Evolutionary conservation across 805 yeast genomes (phyloP), one percentile per base, ranked within the genome.

Genomic region (Metschnikowia continentalis): DNA sequence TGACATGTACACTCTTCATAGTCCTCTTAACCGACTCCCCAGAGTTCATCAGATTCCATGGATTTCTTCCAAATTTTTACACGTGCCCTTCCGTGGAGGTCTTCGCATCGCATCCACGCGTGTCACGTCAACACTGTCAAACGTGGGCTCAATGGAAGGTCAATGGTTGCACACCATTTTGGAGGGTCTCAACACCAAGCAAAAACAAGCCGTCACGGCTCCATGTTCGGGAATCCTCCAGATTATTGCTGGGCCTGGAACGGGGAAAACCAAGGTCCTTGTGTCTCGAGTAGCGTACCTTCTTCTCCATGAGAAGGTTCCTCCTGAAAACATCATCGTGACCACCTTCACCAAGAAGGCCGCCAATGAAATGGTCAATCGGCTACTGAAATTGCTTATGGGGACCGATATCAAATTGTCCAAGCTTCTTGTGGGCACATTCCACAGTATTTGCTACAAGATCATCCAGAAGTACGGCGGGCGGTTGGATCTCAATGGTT

Each of bases 261-360:
- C 84, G 0, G 86, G 86, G 5, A 92, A 92, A 66, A 92, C 99
- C 1, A 84, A 83, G 63, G 92, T 94, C 1, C 67, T 92, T 30
- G 83, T 89, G 0, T 77, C 90, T 1, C 72, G 97, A 42, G 94
- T 91, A 8, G 91, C 91, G 0, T 79, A 83, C 59, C 69, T 91
- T 30, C 57, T 91, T 6, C 52, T 79, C 3, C 65, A 76, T 7
- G 73, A 78, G 35, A 67, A 75, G 1, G 65, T 88, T 0, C 70
- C 74, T 1, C 91, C 97, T 0, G 71, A 75, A 33, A 69, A 78
- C 43, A 77, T 94, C 17, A 78, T 92, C 1, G 94, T 91, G 19
- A 89, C 97, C 5, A 91, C 98, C 0, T 92, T 92, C 70, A 92
- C 98, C 11, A 88, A 88, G 59, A 88, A 87, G 60, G 98, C 99